These are phyloP conservation scores for Penicillium tannophilum DNA, from an alignment of 495 filamentous ascomycete genomes.

Conservation along the genomic window DNA sequence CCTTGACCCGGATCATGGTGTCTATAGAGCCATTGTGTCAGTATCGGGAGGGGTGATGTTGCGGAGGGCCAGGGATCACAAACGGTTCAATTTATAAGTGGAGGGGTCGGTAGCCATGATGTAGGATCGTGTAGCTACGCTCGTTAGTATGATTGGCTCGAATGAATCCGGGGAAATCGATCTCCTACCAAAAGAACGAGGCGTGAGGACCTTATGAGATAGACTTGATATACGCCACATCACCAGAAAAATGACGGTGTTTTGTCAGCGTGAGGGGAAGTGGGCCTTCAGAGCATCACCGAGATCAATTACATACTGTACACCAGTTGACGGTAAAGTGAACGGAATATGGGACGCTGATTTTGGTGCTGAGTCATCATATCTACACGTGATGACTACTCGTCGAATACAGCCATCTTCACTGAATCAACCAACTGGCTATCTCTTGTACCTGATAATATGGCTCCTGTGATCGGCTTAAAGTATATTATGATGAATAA, in stretches of 20 bases:
- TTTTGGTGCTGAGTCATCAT: too few species aligned
- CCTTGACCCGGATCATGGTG: slow-evolving; percentile 88
- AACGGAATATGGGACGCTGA: too few species aligned
- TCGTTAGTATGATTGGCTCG: slow-evolving; percentile 17
- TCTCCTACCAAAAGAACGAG: slow-evolving; percentile 9
- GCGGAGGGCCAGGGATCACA: slow-evolving; percentile 26
- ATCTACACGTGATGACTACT: too few species aligned
- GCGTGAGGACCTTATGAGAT: slow-evolving; percentile 32
- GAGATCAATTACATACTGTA: neutral
- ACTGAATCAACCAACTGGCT: too few species aligned
- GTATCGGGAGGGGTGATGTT: slow-evolving; percentile 6
- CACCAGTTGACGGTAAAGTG: neutral
- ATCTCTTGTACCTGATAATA: too few species aligned
- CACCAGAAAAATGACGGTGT: neutral
- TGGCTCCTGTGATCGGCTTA: too few species aligned
- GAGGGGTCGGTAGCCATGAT: slow-evolving; percentile 78
- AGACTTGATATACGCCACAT: neutral
- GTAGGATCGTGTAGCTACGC: slow-evolving; percentile 36
- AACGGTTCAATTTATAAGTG: slow-evolving; percentile 89
- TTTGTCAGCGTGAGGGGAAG: slow-evolving; percentile 3
- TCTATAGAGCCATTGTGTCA: slow-evolving; percentile 33
- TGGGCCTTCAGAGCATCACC: neutral
- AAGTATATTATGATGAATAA: too few species aligned
- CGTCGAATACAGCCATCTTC: too few species aligned
- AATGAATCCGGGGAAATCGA: slow-evolving; percentile 12